Percentiles rank a stretch among this genome's conserved stretches.
phyloP scores from a whole-genome alignment of 805 yeast species.

The Ogataea siamensis region DNA sequence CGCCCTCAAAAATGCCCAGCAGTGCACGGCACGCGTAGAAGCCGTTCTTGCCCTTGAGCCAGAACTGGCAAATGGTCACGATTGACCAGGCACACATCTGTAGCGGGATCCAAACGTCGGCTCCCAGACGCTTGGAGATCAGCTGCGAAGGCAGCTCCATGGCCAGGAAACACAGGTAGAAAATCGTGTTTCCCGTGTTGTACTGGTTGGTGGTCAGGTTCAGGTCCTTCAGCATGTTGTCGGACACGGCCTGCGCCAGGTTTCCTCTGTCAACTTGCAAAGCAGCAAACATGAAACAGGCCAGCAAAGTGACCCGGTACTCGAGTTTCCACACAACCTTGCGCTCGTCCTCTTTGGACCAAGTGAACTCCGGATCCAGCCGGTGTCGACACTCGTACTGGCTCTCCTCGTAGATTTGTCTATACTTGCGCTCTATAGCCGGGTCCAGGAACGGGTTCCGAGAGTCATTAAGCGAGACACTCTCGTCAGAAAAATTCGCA shows the following conservation, averaged over 20 bases:
- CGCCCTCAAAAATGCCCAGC: slow-evolving; percentile 62
- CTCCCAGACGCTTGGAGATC: slow-evolving; percentile 60
- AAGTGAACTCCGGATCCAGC: slow-evolving; percentile 57
- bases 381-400: slow-evolving; percentile 53
- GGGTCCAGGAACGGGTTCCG: slow-evolving; percentile 45
- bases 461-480: neutral
- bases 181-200: slow-evolving; percentile 58
- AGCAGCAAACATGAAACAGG: slow-evolving; percentile 57
- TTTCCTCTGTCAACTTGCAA: slow-evolving; percentile 60
- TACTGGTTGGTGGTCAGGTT: slow-evolving; percentile 54
- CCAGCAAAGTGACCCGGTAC: slow-evolving; percentile 53
- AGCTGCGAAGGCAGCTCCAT: slow-evolving; percentile 68
- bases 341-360: slow-evolving; percentile 54
- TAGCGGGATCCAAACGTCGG: slow-evolving; percentile 60
- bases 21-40: slow-evolving; percentile 50
- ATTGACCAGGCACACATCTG: slow-evolving; percentile 58
- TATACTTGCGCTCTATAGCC: slow-evolving; percentile 44
- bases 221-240: slow-evolving; percentile 51
- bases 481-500: slow-evolving; percentile 1
- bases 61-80: slow-evolving; percentile 52
- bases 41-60: slow-evolving; percentile 39
- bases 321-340: slow-evolving; percentile 51
- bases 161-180: slow-evolving; percentile 47
- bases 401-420: slow-evolving; percentile 43
- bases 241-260: slow-evolving; percentile 53